Evolutionary conservation across 2,329 filamentous ascomycete species (phyloP), one percentile per base, ranked within the genome.

Genomic region (Colletotrichum tofieldiae): DNA sequence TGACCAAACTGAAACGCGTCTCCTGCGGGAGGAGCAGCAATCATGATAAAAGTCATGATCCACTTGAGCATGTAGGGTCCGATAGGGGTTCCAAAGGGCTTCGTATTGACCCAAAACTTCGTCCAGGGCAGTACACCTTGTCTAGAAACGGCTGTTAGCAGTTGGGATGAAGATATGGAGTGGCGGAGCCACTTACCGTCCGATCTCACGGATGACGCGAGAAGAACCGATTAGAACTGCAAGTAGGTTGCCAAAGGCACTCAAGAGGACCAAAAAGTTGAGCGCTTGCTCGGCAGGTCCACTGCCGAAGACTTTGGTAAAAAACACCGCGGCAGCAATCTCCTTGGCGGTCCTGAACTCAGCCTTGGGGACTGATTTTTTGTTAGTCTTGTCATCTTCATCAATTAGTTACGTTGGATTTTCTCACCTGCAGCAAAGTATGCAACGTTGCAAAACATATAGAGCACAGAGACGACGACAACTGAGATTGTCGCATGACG

Each of bases 41-140:
- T 91, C 87, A 92, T 89, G 54, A 92, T 75, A 2, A 89, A 77
- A 0, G 90, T 92, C 68, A 90, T 78, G 0, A 76, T 75, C 87
- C 88, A 92, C 76, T 90, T 89, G 2, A 92, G 75, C 2, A 86
- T 67, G 72, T 91, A 91, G 0, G 90, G 89, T 0, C 89, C 90
- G 0, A 91, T 76, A 0, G 90, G 89, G 0, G 91, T 93, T 2
- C 90, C 90, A 68, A 92, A 92, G 0, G 90, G 91, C 65, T 84
- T 85, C 0, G 90, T 92, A 0, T 88, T 89, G 0, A 88, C 89
- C 90, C 90, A 93, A 72, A 92, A 89, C 0, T 79, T 79, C 0
- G 90, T 85, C n/a, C 79, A 91, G 0, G 90, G 90, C 1, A 92
- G 82, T 0, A 91, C 88, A 6, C 90, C 90, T 81, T 91, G 89